Evolutionary conservation across 305 asterid species (phyloP), one percentile per base, ranked within the genome.

Genomic region (Fraxinus xanthoxyloides): DNA sequence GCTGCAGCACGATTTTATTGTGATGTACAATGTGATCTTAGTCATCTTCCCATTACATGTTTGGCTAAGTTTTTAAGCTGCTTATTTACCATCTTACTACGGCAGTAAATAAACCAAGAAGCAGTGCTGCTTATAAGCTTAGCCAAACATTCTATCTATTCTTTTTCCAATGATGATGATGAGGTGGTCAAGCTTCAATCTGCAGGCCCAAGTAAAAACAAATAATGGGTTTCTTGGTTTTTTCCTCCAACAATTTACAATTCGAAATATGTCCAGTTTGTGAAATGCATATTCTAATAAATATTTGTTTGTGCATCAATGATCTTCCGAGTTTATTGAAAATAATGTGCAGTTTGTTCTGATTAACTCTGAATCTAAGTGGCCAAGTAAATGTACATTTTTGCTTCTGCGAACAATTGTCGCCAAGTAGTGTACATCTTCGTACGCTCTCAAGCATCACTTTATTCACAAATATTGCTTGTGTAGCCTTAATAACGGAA

Each of bases 1-100:
- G 74, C 67, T 70, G 73, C 82, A 75, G 79, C 77, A 76, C 81
- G 82, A 81, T 84, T 81, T 86, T 89, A 87, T 76, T 82, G 78
- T 63, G 3, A 32, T 84, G 32, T 38, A 86, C 65, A 59, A 70
- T 79, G 48, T 51, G 72, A 73, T 75, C 74, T 43, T 43, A 36
- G 74, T 70, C 69, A 26, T 63, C 31, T 24, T 15, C 15, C 34
- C 72, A 24, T 63, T 21, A 4, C 74, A 28, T 13, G 74, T 24
- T 67, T 67, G 74, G 74, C 36, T 28, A 67, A 26, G 73, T 26
- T 65, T 65, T 65, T 12, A 65, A 67, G 36, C 74, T 67, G 35
- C 73, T 65, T 1, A 65, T 65, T 24, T 26, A 23, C 17, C 7
- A 6, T 4, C 6, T 9, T 65, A 65, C 2, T 21, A 7, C 7